Evolutionary conservation across 139 green algal species (phyloP), one percentile per base, ranked within the genome.

Genomic region (Spirogloea muscicola): DNA sequence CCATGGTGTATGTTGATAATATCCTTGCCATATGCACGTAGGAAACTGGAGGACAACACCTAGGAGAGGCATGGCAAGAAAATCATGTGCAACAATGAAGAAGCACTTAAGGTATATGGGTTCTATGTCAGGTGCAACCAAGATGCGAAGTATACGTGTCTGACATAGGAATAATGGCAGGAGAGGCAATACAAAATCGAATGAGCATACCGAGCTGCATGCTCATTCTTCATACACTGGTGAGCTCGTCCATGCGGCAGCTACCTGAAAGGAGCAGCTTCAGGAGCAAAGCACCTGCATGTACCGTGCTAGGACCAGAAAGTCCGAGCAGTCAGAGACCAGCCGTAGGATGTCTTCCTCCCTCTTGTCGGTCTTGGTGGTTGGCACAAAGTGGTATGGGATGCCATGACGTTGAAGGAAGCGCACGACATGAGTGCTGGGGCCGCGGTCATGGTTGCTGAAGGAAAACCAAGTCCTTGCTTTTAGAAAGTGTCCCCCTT

Each of bases 1-100:
- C 79, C 79, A 58, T 84, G 78, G 67, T 84, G 78, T 21, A 84
- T 84, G 75, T 84, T 84, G 70, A 84, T 86, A 29, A 84, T 74
- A 43, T 84, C 79, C 5, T 36, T 16, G 6, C 79, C 67, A 51
- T 86, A 86, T 21, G 13, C 29, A 2, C 41, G 7, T 2, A 84
- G 21, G n/a, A 84, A 84, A 9, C 10, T n/a, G 16, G 63, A 33
- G 1, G 79, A 86, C 27, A 84, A 37, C 77, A 84, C 77, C 75
- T 79, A n/a, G n/a, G n/a, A n/a, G n/a, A n/a, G n/a, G 74, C n/a
- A n/a, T 21, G n/a, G 46, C 46, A 55, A 21, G n/a, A 21, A 55
- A 55, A 55, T 55, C 21, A 55, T 55, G 46, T 55, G 21, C 21
- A 55, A 55, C 21, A 55, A 55, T 31, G 46, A 21, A n/a, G 46